A percentile compares a stretch with the other conserved stretches of the same genome.
Conservation (phyloP, 495 filamentous ascomycete genomes). For the Neurospora terricola region DNA sequence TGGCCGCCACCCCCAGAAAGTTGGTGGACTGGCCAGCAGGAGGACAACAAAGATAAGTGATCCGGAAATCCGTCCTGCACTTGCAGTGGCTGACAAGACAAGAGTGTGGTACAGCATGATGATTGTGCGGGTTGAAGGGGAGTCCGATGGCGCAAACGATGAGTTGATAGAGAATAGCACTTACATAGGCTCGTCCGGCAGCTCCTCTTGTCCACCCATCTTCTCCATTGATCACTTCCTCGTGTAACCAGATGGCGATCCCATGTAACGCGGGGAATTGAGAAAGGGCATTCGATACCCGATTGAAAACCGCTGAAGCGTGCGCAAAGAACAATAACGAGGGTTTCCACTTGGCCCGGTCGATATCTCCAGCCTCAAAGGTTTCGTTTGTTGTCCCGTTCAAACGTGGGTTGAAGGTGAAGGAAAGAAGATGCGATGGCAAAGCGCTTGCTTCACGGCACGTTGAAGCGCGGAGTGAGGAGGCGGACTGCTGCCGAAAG, state of each 20-base stretch:
- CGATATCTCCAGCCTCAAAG: neutral
- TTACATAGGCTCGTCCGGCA: neutral
- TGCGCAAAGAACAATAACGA: neutral
- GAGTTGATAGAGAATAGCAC: neutral
- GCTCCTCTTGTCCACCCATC: neutral
- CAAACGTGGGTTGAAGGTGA: neutral
- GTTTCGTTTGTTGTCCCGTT: neutral
- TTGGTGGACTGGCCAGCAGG: neutral
- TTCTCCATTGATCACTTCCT: neutral
- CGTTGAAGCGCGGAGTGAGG: neutral
- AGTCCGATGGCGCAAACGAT: neutral
- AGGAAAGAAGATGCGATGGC: neutral
- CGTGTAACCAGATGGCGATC: neutral
- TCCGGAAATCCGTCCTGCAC: neutral
- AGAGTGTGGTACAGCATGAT: neutral
- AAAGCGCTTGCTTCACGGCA: neutral
- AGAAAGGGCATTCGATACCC: neutral
- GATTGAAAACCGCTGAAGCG: neutral
- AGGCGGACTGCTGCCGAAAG: neutral
- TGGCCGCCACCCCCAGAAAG: neutral
- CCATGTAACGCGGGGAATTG: neutral
- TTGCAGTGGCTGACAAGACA: neutral
- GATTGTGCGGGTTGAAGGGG: neutral
- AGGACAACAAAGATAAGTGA: neutral
- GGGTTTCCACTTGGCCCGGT: neutral